These are phyloP conservation scores for grape (Vitis vinifera) DNA, from an alignment of 164 flowering plant species.

Conservation along the genomic window ASM3070453v1 NC_081809.1:4332501-4333000, in stretches of 20 bases:
- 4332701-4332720: conserved; percentile 48
- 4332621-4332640: conserved; percentile 61
- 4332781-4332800: conserved; percentile 31
- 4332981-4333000: conserved; percentile 67
- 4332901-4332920: conserved; percentile 58
- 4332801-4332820: conserved; percentile 29
- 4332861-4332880: conserved; percentile 35
- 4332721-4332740: conserved; percentile 58
- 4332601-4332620: conserved; percentile 66
- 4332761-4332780: conserved; percentile 17
- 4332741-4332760: conserved; percentile 14
- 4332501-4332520: conserved; percentile 53
- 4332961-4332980: conserved; percentile 40
- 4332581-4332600: conserved; percentile 52
- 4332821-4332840: conserved; percentile 25
- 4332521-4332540: conserved; percentile 38
- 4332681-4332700: conserved; percentile 52
- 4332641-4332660: conserved; percentile 60
- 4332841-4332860: conserved; percentile 20
- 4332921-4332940: conserved; percentile 55
- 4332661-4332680: conserved; percentile 61
- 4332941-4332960: conserved; percentile 60
- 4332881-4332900: conserved; percentile 46
- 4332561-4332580: conserved; percentile 63
- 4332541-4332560: conserved; percentile 53